Evolutionary conservation across 352 stramenopile species (phyloP).

Genomic region (Thraustotheca clavata): DNA sequence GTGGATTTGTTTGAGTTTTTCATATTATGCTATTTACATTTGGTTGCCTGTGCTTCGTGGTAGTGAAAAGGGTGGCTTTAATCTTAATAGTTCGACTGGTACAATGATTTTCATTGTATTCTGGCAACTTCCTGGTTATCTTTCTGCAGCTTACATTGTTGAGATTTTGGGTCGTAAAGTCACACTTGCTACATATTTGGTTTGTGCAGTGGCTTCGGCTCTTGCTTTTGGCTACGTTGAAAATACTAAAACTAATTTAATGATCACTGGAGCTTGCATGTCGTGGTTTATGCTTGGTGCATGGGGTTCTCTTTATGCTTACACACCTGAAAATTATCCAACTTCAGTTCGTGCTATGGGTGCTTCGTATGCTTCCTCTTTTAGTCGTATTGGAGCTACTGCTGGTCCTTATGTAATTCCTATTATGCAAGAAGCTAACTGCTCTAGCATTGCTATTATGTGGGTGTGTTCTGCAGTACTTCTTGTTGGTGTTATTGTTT

Average conservation of each 20-base stretch:
- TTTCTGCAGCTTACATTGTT: constrained; percentile 41
- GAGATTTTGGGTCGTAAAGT: constrained; percentile 44
- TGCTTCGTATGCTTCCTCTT: constrained; percentile 14
- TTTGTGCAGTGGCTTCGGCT: constrained; percentile 37
- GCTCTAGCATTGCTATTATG: constrained; percentile 19
- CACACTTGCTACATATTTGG: constrained; percentile 44
- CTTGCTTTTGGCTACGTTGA: constrained; percentile 59
- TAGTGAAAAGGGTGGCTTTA: constrained; percentile 34
- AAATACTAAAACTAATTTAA: constrained; percentile 30
- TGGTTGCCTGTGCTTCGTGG: constrained; percentile 43
- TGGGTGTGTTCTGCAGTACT: constrained; percentile 22
- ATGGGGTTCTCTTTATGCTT: constrained; percentile 25
- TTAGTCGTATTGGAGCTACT: constrained; percentile 26
- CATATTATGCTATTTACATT: constrained; percentile 67
- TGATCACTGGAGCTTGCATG: constrained; percentile 26
- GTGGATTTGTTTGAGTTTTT: constrained; percentile 62
- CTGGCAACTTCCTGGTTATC: constrained; percentile 56
- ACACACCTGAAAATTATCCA: constrained; percentile 28
- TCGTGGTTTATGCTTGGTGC: constrained; percentile 22
- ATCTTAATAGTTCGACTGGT: constrained; percentile 46
- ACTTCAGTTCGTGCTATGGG: constrained; percentile 23
- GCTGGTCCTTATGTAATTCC: constrained; percentile 24
- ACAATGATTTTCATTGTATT: constrained; percentile 53
- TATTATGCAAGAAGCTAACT: constrained; percentile 16
- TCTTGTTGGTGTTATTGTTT: not conserved